Evolutionary conservation across 192 early-diverging fungal genomes (phyloP).

Genomic region (Dissophora ornata): DNA sequence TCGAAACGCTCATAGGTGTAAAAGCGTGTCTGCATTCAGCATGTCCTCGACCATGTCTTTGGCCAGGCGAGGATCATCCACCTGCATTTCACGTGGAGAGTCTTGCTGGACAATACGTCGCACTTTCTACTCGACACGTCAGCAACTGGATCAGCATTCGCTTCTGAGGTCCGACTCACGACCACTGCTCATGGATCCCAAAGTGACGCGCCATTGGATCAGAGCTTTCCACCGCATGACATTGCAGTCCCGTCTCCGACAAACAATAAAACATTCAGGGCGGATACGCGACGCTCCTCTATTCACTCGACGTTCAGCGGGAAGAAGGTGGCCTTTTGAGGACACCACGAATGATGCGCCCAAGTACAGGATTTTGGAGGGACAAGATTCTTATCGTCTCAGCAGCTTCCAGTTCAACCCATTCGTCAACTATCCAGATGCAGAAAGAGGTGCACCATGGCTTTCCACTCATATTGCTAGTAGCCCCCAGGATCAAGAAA

Average conservation of each 20-base stretch:
- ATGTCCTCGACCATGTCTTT: slow-evolving; percentile 30
- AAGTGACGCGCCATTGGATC: slow-evolving; percentile 52
- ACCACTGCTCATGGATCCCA: slow-evolving; percentile 15
- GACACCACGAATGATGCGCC: slow-evolving; percentile 1
- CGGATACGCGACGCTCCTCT: slow-evolving; percentile 24
- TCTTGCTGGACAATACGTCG: background rate
- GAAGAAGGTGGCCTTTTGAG: slow-evolving; percentile 9
- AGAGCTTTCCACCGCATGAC: slow-evolving; percentile 47
- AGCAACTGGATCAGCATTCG: background rate
- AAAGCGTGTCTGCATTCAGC: background rate
- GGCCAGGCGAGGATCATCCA: slow-evolving; percentile 32
- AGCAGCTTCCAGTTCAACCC: slow-evolving; percentile 22
- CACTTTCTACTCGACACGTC: slow-evolving; percentile 1
- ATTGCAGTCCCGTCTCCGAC: slow-evolving; percentile 23
- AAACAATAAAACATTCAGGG: background rate
- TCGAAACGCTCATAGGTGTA: background rate
- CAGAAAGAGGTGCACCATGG: background rate
- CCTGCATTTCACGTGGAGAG: background rate
- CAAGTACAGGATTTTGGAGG: slow-evolving; percentile 18
- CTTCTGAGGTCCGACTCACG: background rate
- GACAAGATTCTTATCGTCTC: background rate
- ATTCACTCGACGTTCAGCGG: slow-evolving; percentile 16
- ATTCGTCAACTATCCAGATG: slow-evolving; percentile 12
- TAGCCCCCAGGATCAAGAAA: background rate
- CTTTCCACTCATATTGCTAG: background rate